A percentile compares a stretch with the other conserved stretches of the same genome.
Evolutionary conservation across 371 early-diverging fungal genomes (phyloP).

Genomic region (Rhizomucor pusillus): DNA sequence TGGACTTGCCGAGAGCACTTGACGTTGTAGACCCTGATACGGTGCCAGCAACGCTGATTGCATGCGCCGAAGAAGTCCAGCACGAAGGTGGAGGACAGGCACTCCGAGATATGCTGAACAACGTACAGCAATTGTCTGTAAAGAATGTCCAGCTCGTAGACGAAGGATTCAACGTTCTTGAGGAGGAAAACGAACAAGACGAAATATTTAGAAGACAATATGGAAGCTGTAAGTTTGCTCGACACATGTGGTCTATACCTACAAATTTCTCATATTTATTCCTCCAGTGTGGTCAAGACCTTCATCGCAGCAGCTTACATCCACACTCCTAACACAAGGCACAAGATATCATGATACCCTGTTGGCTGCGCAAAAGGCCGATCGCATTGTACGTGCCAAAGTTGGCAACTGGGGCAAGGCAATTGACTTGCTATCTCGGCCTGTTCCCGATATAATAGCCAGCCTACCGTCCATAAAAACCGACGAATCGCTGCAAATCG

Average conservation of each 20-base stretch:
- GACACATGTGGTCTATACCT: too few species aligned
- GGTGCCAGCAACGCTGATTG: constrained; percentile 62
- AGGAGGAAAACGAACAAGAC: constrained; percentile 74
- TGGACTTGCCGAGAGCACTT: constrained; percentile 22
- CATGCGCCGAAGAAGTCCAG: constrained; percentile 72
- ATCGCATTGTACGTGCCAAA: constrained; percentile 62
- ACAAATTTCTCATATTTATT: not conserved
- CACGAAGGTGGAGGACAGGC: constrained; percentile 66
- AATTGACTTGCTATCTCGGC: constrained; percentile 56
- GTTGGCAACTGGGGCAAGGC: constrained; percentile 62
- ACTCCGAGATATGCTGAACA: constrained; percentile 62
- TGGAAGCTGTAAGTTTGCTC: constrained; percentile 40
- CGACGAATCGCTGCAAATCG: constrained; percentile 14
- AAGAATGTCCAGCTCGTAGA: constrained; percentile 53
- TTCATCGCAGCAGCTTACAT: constrained; percentile 59
- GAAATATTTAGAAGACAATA: constrained; percentile 55
- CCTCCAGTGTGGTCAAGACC: constrained; percentile 60
- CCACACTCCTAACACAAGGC: constrained; percentile 57
- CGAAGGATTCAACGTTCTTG: constrained; percentile 65
- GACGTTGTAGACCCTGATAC: constrained; percentile 53
- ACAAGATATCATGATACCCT: constrained; percentile 60
- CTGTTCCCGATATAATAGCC: constrained; percentile 18
- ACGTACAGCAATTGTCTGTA: constrained; percentile 54
- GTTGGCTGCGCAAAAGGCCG: constrained; percentile 66
- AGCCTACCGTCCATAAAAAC: constrained; percentile 17